Evolutionary conservation across 163 green algal genomes (phyloP), one percentile per base, ranked within the genome.

Genomic region (Chlorella variabilis): DNA sequence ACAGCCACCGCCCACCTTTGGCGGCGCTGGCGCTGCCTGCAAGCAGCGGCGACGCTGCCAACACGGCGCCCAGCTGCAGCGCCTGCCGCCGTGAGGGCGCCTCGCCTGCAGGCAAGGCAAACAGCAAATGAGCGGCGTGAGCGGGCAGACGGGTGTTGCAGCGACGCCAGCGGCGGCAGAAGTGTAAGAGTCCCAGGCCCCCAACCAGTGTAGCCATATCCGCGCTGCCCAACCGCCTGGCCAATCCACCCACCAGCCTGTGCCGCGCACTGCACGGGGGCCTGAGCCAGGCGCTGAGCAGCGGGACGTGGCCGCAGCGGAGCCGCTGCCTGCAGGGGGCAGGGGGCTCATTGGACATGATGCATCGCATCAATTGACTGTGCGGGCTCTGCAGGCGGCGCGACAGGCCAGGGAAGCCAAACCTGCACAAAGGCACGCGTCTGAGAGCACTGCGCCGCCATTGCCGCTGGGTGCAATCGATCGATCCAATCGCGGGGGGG

Each of bases 61-160:
- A 36, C 18, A 31, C 20, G 5, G 58, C 63, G 31, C 49, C 83
- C n/a, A 88, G 70, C 79, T 88, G 79, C 58, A 88, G 83, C 5
- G 78, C 51, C 67, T 88, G 77, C 36, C 83, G 83, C 29, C 79
- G 77, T 18, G 83, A 77, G n/a, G 71, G 61, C 25, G 25, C 70
- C 33, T 69, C 73, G 56, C 73, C 73, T 80, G 78, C 56, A 70
- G 7, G 11, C n/a, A 42, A 49, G 34, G 27, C 23, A 27, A 68
- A 39, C 27, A 15, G 45, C 11, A 54, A 54, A 54, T 54, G 45
- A 15, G 45, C 15, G 45, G 45, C 45, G 45, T 54, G 45, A 54
- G 45, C 15, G 45, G 45, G 11, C 45, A 31, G 41, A 25, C 61
- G 67, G 67, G 20, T 39, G 42, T n/a, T 0, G 42, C 21, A 54